phyloP scores from a whole-genome alignment of 768 basidiomycete species.

The Naganishia antarctica region DNA sequence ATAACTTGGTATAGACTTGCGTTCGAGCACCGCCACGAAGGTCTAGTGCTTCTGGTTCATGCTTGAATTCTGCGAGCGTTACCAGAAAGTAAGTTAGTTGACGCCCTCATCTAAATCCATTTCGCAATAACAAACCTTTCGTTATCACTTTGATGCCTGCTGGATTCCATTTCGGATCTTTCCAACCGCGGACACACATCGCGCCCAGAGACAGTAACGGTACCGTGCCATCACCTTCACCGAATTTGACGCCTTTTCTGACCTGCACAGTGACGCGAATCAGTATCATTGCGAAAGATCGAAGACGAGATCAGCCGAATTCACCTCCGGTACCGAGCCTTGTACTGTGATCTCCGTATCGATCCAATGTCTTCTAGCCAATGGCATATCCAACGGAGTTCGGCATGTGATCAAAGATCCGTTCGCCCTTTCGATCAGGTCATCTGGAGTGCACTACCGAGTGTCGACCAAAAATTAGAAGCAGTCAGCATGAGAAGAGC shows the following conservation, averaged over 20 bases:
- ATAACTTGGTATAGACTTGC: constrained; percentile 46
- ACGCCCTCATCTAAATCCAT: not conserved
- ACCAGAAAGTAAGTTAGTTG: not conserved
- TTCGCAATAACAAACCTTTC: not conserved
- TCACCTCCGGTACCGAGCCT: constrained; percentile 41
- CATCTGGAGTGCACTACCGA: constrained; percentile 22
- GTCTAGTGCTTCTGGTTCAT: constrained; percentile 70
- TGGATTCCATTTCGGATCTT: constrained; percentile 81
- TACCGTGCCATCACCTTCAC: constrained; percentile 88
- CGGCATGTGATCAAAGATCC: constrained; percentile 47
- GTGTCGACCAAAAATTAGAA: no score
- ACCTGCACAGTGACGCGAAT: constrained; percentile 52
- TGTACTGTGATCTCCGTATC: constrained; percentile 76
- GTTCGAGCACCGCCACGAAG: constrained; percentile 83
- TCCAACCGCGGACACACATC: constrained; percentile 98
- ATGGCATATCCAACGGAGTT: constrained; percentile 57
- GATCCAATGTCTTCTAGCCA: constrained; percentile 68
- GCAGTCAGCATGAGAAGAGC: not conserved
- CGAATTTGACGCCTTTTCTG: constrained; percentile 80
- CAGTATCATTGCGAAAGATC: not conserved
- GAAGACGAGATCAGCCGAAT: no score
- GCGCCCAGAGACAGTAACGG: constrained; percentile 56
- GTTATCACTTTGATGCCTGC: constrained; percentile 79
- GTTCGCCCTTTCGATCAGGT: constrained; percentile 11
- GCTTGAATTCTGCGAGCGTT: constrained; percentile 50